These are phyloP conservation scores for Raphanus sativus DNA, from an alignment of 345 rosid species.

Conservation along the genomic window DNA sequence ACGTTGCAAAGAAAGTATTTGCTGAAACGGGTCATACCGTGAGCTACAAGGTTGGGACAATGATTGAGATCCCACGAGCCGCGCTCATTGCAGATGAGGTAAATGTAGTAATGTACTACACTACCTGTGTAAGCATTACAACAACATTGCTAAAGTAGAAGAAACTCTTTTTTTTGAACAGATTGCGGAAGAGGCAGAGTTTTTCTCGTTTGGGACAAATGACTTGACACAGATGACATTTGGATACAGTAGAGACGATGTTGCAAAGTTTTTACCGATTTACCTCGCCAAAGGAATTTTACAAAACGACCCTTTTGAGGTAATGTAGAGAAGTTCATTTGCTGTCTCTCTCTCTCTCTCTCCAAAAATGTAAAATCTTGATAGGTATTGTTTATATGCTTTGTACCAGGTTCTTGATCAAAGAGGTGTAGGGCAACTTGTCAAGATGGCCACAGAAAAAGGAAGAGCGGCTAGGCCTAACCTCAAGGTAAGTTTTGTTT, in stretches of 20 bases:
- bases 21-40: slow-evolving; percentile 61
- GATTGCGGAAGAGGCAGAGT: slow-evolving; percentile 91
- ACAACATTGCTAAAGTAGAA: not conserved
- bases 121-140: not conserved
- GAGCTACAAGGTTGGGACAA: slow-evolving; percentile 82
- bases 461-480: slow-evolving; percentile 80
- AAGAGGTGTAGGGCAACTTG: slow-evolving; percentile 82
- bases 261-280: slow-evolving; percentile 81
- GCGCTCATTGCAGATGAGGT: slow-evolving; percentile 95
- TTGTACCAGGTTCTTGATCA: slow-evolving; percentile 82
- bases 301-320: slow-evolving; percentile 68
- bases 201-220: slow-evolving; percentile 95
- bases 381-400: not conserved
- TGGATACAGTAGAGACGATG: slow-evolving; percentile 92
- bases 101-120: slow-evolving; percentile 1
- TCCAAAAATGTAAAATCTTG: not conserved
- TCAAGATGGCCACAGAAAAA: slow-evolving; percentile 79
- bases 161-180: slow-evolving; percentile 15
- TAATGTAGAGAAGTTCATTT: slow-evolving; percentile 24
- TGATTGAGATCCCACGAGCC: slow-evolving; percentile 98
- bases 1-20: slow-evolving; percentile 65
- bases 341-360: not conserved
- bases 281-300: slow-evolving; percentile 76
- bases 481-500: slow-evolving; percentile 59
- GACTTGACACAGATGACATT: slow-evolving; percentile 96